Evolutionary conservation across 2,329 filamentous ascomycete genomes (phyloP).

Genomic region (Ophiosphaerella korrae): DNA sequence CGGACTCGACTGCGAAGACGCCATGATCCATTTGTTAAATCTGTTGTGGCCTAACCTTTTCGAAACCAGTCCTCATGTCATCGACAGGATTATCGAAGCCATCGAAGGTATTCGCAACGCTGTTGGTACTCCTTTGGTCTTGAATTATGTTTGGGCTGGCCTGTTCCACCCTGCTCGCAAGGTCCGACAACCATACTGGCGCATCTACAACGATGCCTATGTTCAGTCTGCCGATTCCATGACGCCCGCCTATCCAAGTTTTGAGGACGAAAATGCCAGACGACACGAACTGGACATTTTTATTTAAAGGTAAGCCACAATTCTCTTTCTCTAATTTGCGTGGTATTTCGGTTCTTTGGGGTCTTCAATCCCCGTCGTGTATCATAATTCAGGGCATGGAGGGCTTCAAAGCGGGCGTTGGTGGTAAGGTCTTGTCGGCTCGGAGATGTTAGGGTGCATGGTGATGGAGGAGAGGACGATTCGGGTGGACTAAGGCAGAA

Average conservation of each 20-base stretch:
- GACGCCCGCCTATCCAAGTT: conserved; percentile 91
- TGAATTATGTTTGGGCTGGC: conserved; percentile 98
- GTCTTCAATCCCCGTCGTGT: background rate
- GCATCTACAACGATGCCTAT: conserved; percentile 95
- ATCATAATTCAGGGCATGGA: conserved; percentile 7
- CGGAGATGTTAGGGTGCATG: background rate
- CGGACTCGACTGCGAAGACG: conserved; percentile 94
- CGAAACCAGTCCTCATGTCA: conserved; percentile 97
- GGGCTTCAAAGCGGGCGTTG: conserved; percentile 3
- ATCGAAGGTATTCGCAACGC: conserved; percentile 95
- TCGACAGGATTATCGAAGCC: conserved; percentile 95
- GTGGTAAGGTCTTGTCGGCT: background rate
- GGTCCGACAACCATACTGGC: conserved; percentile 93
- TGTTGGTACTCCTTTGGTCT: conserved; percentile 85
- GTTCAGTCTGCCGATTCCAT: conserved; percentile 92
- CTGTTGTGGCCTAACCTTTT: conserved; percentile 96
- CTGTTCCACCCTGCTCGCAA: conserved; percentile 96
- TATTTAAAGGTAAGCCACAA: conserved; percentile 58
- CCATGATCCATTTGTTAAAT: conserved; percentile 97
- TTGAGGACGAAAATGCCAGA: conserved; percentile 79
- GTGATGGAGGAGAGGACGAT: no score
- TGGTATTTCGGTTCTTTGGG: background rate
- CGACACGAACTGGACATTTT: conserved; percentile 83
- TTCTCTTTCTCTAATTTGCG: background rate
- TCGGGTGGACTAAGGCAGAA: background rate